Conservation (phyloP, 176 grass and related monocot species). For the Aechmea fasciata region DNA sequence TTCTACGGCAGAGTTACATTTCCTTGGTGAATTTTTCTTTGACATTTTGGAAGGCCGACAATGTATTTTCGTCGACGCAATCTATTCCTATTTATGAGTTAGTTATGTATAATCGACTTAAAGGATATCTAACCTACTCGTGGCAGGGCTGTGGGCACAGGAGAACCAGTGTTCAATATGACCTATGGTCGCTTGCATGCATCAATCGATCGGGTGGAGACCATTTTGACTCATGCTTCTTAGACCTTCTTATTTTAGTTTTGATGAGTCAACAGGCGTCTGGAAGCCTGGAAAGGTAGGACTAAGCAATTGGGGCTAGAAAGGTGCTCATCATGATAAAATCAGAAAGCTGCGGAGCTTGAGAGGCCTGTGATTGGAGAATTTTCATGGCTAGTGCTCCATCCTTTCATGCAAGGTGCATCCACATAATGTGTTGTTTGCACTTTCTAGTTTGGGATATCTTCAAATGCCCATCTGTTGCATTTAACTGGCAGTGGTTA, state of each 20-base stretch:
- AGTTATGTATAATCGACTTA: not conserved
- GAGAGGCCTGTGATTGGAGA: not conserved
- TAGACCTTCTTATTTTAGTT: not conserved
- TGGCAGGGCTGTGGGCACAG: conserved; percentile 73
- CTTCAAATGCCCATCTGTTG: too few relatives aligned
- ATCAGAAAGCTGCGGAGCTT: not conserved
- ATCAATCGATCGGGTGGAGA: conserved; percentile 83
- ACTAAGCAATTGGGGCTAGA: not conserved
- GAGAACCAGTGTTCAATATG: conserved; percentile 71
- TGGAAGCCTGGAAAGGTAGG: not conserved
- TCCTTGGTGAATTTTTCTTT: too few relatives aligned
- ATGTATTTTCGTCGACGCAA: not conserved
- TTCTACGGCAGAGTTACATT: too few relatives aligned
- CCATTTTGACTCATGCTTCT: conserved; percentile 41
- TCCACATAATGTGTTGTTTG: not conserved
- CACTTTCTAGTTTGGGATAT: too few relatives aligned
- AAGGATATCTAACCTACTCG: not conserved
- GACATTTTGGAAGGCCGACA: too few relatives aligned
- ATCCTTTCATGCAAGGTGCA: not conserved
- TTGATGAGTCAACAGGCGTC: not conserved
- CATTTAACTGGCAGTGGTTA: too few relatives aligned
- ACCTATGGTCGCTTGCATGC: conserved; percentile 78
- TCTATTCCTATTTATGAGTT: not conserved
- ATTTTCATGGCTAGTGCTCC: not conserved
- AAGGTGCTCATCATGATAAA: not conserved